phyloP scores from a whole-genome alignment of 306 rosid species.

The Astragalus glycyphyllos region DNA sequence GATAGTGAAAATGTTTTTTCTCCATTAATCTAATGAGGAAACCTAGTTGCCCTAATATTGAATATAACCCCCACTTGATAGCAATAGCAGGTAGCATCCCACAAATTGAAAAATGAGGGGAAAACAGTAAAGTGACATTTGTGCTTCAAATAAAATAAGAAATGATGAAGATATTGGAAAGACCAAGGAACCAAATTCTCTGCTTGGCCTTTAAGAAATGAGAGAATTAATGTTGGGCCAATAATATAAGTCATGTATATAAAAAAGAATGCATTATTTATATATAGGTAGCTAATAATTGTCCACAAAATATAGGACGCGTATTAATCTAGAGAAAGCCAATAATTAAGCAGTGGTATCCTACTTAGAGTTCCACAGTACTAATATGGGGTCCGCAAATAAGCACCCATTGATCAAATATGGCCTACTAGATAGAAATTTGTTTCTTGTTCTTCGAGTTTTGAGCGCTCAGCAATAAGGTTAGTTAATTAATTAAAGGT shows the following conservation, averaged over 20 bases:
- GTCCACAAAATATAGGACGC: slow-evolving; percentile 30
- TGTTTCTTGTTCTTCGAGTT: too few relatives aligned
- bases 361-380: slow-evolving; percentile 32
- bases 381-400: slow-evolving; percentile 37
- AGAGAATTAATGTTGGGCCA: slow-evolving; percentile 45
- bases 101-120: slow-evolving; percentile 37
- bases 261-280: slow-evolving; percentile 31
- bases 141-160: slow-evolving; percentile 38
- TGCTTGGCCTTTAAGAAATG: slow-evolving; percentile 36
- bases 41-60: slow-evolving; percentile 1
- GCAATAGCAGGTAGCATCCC: slow-evolving; percentile 47
- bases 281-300: slow-evolving; percentile 30
- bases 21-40: slow-evolving; percentile 35
- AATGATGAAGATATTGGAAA: slow-evolving; percentile 39
- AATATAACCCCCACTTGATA: slow-evolving; percentile 37
- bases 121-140: slow-evolving; percentile 44
- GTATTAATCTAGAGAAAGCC: slow-evolving; percentile 49
- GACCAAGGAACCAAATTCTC: slow-evolving; percentile 22
- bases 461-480: too few relatives aligned
- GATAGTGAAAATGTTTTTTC: slow-evolving; percentile 43
- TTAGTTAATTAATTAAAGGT: too few relatives aligned
- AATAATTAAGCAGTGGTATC: slow-evolving; percentile 54
- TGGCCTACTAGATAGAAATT: slow-evolving; percentile 26
- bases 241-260: slow-evolving; percentile 36
- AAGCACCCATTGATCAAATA: slow-evolving; percentile 19